These are phyloP conservation scores for Rhypophila decipiens DNA, from an alignment of 495 filamentous ascomycete species.

Conservation along the genomic window DNA sequence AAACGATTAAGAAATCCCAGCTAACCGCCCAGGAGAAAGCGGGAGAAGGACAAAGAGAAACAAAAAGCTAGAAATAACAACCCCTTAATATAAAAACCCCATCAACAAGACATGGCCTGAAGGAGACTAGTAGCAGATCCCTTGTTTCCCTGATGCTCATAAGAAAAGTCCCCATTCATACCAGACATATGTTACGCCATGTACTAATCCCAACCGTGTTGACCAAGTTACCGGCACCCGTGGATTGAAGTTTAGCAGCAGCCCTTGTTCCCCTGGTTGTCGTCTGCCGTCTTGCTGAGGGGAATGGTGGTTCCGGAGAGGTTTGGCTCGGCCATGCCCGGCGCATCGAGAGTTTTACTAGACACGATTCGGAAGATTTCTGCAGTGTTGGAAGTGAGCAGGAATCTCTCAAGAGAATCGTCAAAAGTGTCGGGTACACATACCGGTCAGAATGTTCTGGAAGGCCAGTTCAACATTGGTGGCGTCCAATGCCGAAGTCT, in stretches of 20 bases:
- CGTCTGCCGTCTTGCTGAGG: slow-evolving; percentile 66
- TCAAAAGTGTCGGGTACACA: slow-evolving; percentile 14
- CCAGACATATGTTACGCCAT: slow-evolving; percentile 42
- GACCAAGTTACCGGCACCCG: slow-evolving; percentile 21
- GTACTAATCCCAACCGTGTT: slow-evolving; percentile 38
- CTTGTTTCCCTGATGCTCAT: slow-evolving; percentile 28
- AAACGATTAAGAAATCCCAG: slow-evolving; percentile 21
- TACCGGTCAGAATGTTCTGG: slow-evolving; percentile 98
- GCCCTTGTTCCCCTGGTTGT: slow-evolving; percentile 63
- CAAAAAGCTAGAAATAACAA: slow-evolving; percentile 22
- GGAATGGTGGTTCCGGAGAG: slow-evolving; percentile 72
- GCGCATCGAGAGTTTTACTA: slow-evolving; percentile 87
- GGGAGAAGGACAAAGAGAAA: slow-evolving; percentile 17
- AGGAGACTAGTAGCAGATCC: slow-evolving; percentile 32
- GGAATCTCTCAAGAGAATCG: too few relatives aligned
- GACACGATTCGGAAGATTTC: slow-evolving; percentile 99
- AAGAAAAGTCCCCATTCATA: slow-evolving; percentile 26
- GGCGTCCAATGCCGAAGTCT: slow-evolving; percentile 97
- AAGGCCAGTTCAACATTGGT: slow-evolving; percentile 99
- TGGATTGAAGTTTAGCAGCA: slow-evolving; percentile 65
- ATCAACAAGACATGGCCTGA: slow-evolving; percentile 23
- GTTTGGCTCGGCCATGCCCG: slow-evolving; percentile 67
- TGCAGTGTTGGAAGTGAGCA: slow-evolving; percentile 29
- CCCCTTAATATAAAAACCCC: slow-evolving; percentile 16
- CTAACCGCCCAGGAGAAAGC: slow-evolving; percentile 17